These are phyloP conservation scores for Podaxis sp. DNA, from an alignment of 768 basidiomycete genomes.

Conservation along the genomic window DNA sequence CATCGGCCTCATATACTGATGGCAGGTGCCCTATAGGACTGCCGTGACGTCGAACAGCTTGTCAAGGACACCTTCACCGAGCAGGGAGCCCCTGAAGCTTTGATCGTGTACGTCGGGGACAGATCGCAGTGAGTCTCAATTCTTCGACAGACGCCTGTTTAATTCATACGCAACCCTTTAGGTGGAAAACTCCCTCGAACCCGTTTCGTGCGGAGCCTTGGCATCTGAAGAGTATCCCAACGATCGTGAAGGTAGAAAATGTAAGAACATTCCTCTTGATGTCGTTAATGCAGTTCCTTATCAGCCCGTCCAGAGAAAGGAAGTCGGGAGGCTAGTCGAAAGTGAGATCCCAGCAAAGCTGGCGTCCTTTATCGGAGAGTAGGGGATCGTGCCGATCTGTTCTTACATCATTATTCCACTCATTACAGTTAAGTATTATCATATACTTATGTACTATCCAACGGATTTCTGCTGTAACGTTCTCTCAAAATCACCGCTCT, in stretches of 20 bases:
- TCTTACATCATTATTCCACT: not conserved
- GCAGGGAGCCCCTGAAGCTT: constrained; percentile 46
- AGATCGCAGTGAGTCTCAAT: constrained; percentile 50
- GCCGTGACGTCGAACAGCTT: constrained; percentile 56
- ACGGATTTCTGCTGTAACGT: not conserved
- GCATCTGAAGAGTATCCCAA: constrained; percentile 60
- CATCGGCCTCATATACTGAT: constrained; percentile 1
- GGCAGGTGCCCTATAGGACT: constrained; percentile 46
- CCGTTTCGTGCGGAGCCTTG: constrained; percentile 63
- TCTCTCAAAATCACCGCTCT: constrained; percentile 64
- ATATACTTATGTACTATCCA: not conserved
- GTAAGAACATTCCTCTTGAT: constrained; percentile 36
- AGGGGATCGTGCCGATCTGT: not conserved
- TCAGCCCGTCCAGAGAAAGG: constrained; percentile 31
- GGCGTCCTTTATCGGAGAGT: constrained; percentile 27
- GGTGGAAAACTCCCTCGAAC: constrained; percentile 67
- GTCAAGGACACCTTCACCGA: constrained; percentile 51
- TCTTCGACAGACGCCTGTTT: not conserved
- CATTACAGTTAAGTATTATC: not conserved
- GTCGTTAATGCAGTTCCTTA: constrained; percentile 4
- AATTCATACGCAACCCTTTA: constrained; percentile 25
- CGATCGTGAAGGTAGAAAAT: constrained; percentile 59
- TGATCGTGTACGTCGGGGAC: constrained; percentile 72
- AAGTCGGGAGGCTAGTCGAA: constrained; percentile 44
- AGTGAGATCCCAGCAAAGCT: constrained; percentile 32